Evolutionary conservation across 306 rosid species (phyloP), one percentile per base, ranked within the genome.

Genomic region (Cyamopsis tetragonoloba): DNA sequence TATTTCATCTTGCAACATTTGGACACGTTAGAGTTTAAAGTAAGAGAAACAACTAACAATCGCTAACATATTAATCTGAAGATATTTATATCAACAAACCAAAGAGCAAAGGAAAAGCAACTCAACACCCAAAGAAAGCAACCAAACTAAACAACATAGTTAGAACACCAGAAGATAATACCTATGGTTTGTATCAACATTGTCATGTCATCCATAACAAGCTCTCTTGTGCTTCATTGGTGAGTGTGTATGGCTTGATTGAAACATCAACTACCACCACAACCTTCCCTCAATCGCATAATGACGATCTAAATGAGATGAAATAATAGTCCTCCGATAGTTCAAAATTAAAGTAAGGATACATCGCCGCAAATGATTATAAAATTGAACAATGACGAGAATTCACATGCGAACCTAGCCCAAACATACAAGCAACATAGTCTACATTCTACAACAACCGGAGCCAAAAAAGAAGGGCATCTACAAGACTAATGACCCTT

Each of bases 401-500:
- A 71, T 75, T 55, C 76, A 30, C 62, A 73, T 47, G 32, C 49
- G 11, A 66, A n/a, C n/a, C 62, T 47, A 53, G 38, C 32, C 30
- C 74, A 78, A 58, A 54, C 67, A 74, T 77, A 60, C 60, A 39
- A 46, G 42, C 61, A 64, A 71, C 57, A 70, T 59, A 83, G 82
- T 76, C 85, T 81, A 80, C 74, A 71, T 42, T 77, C 77, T 77
- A 70, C 61, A 44, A 72, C 54, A 61, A 55, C 13, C 7, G 6
- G 4, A 1, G 9, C 0, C 7, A 22, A 24, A n/a, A 3, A 20
- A 23, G 13, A 48, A 44, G 66, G 71, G 66, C 38, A 70, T 80
- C 75, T 75, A 80, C 70, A 74, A 54, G 74, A 73, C 84, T 85
- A 83, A 49, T 82, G 79, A 75, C 86, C 82, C 80, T 90, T 89